Conservation (phyloP, 768 basidiomycete species). For the Asterophora lycoperdoides region DNA sequence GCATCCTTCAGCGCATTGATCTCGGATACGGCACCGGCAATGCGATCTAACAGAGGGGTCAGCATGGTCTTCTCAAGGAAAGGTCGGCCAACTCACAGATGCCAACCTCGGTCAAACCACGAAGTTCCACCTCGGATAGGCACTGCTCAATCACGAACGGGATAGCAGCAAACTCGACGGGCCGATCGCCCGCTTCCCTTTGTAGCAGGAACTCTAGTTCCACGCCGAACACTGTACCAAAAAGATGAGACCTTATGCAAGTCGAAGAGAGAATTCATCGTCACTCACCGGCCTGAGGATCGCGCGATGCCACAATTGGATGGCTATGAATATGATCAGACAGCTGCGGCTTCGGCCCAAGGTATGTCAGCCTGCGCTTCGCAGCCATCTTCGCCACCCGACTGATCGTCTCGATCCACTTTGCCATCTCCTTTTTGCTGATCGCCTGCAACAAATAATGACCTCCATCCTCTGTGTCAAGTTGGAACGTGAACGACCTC, state of each 20-base stretch:
- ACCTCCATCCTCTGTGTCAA: constrained; percentile 85
- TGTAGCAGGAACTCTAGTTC: constrained; percentile 65
- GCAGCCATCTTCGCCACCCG: constrained; percentile 69
- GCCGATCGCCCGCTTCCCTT: constrained; percentile 52
- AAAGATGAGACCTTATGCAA: neutral
- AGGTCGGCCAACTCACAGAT: constrained; percentile 56
- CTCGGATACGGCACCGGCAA: constrained; percentile 71
- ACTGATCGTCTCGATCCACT: constrained; percentile 74
- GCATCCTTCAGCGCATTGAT: constrained; percentile 68
- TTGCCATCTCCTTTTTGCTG: constrained; percentile 64
- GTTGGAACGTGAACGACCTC: constrained; percentile 76
- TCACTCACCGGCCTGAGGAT: constrained; percentile 68
- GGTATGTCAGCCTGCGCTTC: constrained; percentile 75
- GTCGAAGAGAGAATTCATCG: too few relatives aligned
- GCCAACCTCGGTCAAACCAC: constrained; percentile 77
- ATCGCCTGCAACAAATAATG: constrained; percentile 76
- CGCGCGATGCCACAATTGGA: constrained; percentile 54
- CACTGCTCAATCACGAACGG: constrained; percentile 65
- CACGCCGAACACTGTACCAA: constrained; percentile 62
- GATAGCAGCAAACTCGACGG: constrained; percentile 52
- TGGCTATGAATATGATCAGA: constrained; percentile 70
- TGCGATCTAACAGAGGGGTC: constrained; percentile 55
- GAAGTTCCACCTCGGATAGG: constrained; percentile 64
- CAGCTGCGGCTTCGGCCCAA: constrained; percentile 71
- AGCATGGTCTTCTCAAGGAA: neutral